Conservation (phyloP, 2,329 filamentous ascomycete genomes). For the Aureobasidium lini region DNA sequence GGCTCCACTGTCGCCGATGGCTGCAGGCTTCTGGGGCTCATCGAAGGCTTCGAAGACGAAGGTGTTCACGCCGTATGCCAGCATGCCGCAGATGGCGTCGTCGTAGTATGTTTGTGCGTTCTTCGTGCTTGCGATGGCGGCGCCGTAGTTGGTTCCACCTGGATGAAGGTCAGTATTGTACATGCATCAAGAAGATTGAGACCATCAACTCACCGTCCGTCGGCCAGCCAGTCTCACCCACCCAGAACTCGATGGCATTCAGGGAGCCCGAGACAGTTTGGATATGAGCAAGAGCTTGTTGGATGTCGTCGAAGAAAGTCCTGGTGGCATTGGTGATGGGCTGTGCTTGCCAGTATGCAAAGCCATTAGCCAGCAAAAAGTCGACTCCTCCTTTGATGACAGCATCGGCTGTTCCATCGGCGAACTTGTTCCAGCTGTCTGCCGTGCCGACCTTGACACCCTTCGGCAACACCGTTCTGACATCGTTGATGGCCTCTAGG, state of each 20-base stretch:
- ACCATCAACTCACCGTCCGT: conserved; percentile 33
- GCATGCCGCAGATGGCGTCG: conserved; percentile 54
- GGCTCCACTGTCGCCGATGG: conserved; percentile 55
- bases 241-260: conserved; percentile 56
- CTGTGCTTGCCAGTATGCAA: conserved; percentile 65
- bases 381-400: conserved; percentile 54
- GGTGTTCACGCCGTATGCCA: conserved; percentile 59
- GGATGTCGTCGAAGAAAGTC: conserved; percentile 61
- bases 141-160: conserved; percentile 53
- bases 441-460: conserved; percentile 57
- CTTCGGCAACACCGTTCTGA: conserved; percentile 48
- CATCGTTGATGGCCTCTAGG: conserved; percentile 53
- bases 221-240: conserved; percentile 63
- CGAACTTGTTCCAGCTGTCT: conserved; percentile 66
- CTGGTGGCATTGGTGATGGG: conserved; percentile 50
- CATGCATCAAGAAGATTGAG: background rate
- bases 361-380: conserved; percentile 61
- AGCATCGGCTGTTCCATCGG: conserved; percentile 59
- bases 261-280: conserved; percentile 49
- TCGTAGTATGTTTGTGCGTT: conserved; percentile 56
- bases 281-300: conserved; percentile 56
- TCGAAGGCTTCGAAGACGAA: conserved; percentile 71
- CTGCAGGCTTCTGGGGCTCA: conserved; percentile 61
- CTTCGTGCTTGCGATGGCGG: conserved; percentile 51
- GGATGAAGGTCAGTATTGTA: background rate